phyloP scores from a whole-genome alignment of 169 alveolate species.

The Cryptosporidium sp. region DNA sequence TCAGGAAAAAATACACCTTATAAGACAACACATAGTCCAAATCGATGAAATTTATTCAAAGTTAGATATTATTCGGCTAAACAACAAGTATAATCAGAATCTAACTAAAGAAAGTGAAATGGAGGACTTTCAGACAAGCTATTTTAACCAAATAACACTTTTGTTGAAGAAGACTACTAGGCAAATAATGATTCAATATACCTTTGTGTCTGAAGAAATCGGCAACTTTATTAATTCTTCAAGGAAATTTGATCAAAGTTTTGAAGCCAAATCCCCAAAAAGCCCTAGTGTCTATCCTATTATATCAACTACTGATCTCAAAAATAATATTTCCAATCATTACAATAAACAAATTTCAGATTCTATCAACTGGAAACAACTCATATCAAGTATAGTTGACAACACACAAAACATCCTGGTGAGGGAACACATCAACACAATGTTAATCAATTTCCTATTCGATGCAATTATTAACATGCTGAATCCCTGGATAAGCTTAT shows the following conservation, averaged over 20 bases:
- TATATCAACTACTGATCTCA: not conserved
- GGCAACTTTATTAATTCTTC: constrained; percentile 10
- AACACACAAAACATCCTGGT: constrained; percentile 35
- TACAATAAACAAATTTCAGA: not conserved
- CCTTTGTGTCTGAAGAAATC: not conserved
- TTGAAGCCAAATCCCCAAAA: not conserved
- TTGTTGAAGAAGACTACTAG: not conserved
- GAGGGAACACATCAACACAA: constrained; percentile 51
- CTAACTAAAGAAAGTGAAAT: not conserved
- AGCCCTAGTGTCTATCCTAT: not conserved
- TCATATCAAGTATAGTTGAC: constrained; percentile 8
- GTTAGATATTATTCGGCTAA: constrained; percentile 12
- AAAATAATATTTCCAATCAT: not conserved
- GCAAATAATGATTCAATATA: constrained; percentile 26
- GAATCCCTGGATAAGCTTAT: constrained; percentile 53
- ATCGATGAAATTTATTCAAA: constrained; percentile 44
- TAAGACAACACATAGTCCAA: constrained; percentile 9
- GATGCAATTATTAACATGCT: constrained; percentile 27
- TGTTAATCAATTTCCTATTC: constrained; percentile 31
- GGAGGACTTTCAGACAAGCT: not conserved
- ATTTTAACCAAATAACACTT: constrained; percentile 5
- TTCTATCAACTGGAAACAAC: constrained; percentile 40
- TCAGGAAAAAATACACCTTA: not conserved
- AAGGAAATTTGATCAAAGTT: not conserved
- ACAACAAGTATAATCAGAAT: not conserved